Conservation (phyloP, 1,284 basidiomycete species). For the Pholiota adiposa region DNA sequence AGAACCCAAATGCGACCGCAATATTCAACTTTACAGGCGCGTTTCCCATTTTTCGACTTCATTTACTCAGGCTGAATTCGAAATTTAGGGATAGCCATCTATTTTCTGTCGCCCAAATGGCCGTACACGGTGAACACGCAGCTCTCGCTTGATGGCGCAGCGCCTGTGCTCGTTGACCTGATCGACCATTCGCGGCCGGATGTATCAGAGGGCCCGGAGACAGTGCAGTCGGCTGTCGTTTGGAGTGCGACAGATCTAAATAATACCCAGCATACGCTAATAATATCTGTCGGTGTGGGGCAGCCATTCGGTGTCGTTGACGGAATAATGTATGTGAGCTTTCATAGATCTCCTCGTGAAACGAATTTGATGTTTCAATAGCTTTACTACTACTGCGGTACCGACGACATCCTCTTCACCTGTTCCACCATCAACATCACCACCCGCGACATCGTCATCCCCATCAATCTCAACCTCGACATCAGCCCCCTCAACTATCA, state of each 20-base stretch:
- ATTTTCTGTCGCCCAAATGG: constrained; percentile 43
- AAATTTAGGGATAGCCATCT: constrained; percentile 40
- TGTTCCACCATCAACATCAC: neutral
- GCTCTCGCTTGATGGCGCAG: constrained; percentile 36
- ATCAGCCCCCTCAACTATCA: neutral
- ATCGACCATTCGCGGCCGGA: constrained; percentile 35
- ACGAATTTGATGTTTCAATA: neutral
- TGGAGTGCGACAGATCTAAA: constrained; percentile 36
- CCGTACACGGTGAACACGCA: constrained; percentile 42
- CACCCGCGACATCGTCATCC: constrained; percentile 4
- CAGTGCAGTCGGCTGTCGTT: constrained; percentile 35
- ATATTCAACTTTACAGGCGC: constrained; percentile 40
- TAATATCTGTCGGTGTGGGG: constrained; percentile 35
- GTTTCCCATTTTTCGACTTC: constrained; percentile 8
- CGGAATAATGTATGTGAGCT: constrained; percentile 35
- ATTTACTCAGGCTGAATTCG: neutral
- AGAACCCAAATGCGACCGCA: constrained; percentile 38
- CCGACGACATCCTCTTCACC: constrained; percentile 2
- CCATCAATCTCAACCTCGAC: constrained; percentile 2
- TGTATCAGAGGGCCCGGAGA: constrained; percentile 35
- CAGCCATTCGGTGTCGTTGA: constrained; percentile 39
- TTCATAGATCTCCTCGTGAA: neutral
- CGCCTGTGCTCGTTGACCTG: constrained; percentile 34
- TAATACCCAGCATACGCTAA: constrained; percentile 35
- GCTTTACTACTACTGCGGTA: constrained; percentile 1